Base-by-base conservation (phyloP, 2,329 filamentous ascomycete genomes). In the Septoria petroselini region DNA sequence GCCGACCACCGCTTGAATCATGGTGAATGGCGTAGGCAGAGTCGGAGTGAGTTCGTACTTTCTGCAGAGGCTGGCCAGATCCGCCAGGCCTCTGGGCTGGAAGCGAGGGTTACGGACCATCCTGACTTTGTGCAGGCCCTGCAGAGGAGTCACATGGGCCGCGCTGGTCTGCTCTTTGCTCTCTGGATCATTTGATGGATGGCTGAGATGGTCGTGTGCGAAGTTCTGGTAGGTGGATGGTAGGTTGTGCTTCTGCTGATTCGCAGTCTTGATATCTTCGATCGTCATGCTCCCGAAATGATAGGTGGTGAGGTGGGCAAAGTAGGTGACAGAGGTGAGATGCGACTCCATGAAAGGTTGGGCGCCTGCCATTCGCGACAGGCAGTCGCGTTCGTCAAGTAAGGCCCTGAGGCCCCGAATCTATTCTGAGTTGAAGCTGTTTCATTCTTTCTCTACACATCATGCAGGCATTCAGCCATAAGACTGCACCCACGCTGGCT, bases 21-120 rank as follows among this genome's bases (percentile, higher is more conserved):
- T 34, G 1, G 53, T 54, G 45, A 60, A 60, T 11, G 58, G 55
- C 23, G 42, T 48, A 2, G 46, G 47, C n/a, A 60, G 37, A 9
- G 55, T 60, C 6, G 58, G 58, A 2, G 52, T 58, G 41, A 60
- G 55, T 3, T 57, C 53, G 41, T 53, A 65, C 40, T 65, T 65
- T 27, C 55, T 48, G 25, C 61, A 48, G 6, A 62, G 50, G 19
- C 56, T 53, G 8, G 55, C 58, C 7, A 62, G 48, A 18, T 57
- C 58, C 19, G 59, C 59, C n/a, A 50, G 14, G 12, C 59, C 58
- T 18, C 41, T 46, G 15, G 50, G 54, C 7, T 41, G 33, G 47
- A 58, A 63, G 19, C 60, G 55, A 9, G 58, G 48, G 40, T 65
- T 65, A 44, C 60, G 55, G 35, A 62, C 50, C 17, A 61, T 55